phyloP scores from a whole-genome alignment of 2,329 filamentous ascomycete genomes.

The Triangularia verruculosa region DNA sequence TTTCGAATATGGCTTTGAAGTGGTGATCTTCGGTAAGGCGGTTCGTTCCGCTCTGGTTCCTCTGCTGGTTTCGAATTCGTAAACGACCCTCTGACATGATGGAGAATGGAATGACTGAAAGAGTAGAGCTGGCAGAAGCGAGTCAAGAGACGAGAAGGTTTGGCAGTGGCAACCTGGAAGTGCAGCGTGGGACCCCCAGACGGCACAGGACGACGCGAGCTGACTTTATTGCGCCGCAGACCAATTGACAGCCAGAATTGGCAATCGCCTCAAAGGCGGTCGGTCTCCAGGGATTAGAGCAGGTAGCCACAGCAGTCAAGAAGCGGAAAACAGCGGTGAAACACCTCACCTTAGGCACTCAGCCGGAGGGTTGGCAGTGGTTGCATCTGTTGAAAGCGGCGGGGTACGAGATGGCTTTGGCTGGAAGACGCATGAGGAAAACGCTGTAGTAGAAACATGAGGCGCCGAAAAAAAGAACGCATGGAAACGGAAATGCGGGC shows the following conservation, averaged over 20 bases:
- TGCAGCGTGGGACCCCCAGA: background rate
- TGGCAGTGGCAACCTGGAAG: constrained; percentile 21
- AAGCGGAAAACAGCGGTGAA: constrained; percentile 13
- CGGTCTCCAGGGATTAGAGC: background rate
- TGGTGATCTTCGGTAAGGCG: background rate
- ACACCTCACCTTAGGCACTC: background rate
- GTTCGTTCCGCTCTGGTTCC: background rate
- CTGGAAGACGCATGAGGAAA: background rate
- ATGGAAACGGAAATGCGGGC: background rate
- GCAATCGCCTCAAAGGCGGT: constrained; percentile 28
- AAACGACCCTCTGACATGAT: background rate
- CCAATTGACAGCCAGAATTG: constrained; percentile 19
- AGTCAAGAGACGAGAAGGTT: background rate
- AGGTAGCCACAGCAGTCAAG: background rate
- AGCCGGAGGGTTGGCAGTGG: background rate
- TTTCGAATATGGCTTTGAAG: background rate
- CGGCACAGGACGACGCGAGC: constrained; percentile 16
- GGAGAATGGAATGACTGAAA: background rate
- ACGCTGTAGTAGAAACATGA: background rate
- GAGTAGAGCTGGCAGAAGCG: background rate
- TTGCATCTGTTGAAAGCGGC: background rate
- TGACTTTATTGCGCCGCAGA: constrained; percentile 15
- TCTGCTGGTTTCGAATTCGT: background rate
- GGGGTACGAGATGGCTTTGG: background rate
- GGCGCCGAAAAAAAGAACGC: background rate